Evolutionary conservation across 164 flowering plant species (phyloP).

Genomic region (Amborella trichopoda): DNA sequence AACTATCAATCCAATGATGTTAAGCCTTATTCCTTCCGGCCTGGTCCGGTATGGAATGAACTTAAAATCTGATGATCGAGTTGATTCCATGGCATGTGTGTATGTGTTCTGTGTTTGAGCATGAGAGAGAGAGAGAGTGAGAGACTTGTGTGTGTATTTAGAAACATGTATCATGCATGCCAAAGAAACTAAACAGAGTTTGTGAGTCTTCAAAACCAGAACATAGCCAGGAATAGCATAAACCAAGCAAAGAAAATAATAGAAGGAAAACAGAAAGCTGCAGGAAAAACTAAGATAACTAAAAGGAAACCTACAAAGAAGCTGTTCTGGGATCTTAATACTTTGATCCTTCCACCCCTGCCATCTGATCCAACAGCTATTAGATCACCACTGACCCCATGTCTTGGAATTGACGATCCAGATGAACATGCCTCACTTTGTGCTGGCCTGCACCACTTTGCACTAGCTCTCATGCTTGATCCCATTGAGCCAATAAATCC

Average conservation of each 20-base stretch:
- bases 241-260: neutral
- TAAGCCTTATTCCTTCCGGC: no score
- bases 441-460: constrained; percentile 88
- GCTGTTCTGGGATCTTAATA: constrained; percentile 42
- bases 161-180: neutral
- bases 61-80: no score
- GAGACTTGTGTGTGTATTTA: neutral
- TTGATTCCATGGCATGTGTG: no score
- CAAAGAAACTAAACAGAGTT: neutral
- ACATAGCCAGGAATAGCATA: neutral
- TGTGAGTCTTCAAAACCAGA: neutral
- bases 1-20: no score
- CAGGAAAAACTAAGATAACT: constrained; percentile 1
- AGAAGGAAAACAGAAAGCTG: neutral
- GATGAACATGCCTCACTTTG: constrained; percentile 19
- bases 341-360: constrained; percentile 79
- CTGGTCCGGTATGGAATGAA: no score
- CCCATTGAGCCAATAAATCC: no score
- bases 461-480: no score
- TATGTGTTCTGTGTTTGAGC: no score
- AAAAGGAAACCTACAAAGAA: constrained; percentile 26
- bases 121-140: no score
- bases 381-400: no score
- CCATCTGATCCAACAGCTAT: constrained; percentile 94
- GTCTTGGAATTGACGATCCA: no score